These are phyloP conservation scores for Murraya koenigii DNA, from an alignment of 345 rosid species.

Conservation along the genomic window DNA sequence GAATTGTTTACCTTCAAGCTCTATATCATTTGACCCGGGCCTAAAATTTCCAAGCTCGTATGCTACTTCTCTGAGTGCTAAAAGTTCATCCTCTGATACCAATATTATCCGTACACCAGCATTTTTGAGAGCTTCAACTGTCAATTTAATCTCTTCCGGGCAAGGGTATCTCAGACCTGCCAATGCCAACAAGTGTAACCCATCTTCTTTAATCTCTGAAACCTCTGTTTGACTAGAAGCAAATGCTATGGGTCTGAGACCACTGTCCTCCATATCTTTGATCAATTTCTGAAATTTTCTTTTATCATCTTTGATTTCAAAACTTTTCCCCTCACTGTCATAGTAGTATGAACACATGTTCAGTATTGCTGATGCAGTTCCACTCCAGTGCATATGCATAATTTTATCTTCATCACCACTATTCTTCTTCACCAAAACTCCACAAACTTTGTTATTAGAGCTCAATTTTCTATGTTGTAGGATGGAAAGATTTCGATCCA, in stretches of 20 bases:
- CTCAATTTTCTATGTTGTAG: neutral
- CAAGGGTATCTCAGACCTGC: conserved; percentile 18
- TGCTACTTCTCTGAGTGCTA: conserved; percentile 18
- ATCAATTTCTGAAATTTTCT: conserved; percentile 6
- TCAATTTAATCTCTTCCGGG: neutral
- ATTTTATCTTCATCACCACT: conserved; percentile 1
- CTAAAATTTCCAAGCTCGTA: conserved; percentile 9
- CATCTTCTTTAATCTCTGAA: conserved; percentile 5
- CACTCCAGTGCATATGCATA: conserved; percentile 21
- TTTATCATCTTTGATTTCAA: neutral
- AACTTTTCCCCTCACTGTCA: conserved; percentile 13
- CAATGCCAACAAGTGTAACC: conserved; percentile 15
- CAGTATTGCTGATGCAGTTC: conserved; percentile 24
- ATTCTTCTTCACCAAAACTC: conserved; percentile 12
- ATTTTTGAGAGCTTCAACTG: neutral
- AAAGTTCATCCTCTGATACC: conserved; percentile 18
- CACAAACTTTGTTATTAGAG: neutral
- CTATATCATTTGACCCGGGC: neutral
- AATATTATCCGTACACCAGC: conserved; percentile 21
- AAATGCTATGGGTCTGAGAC: conserved; percentile 23
- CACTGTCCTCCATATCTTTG: conserved; percentile 17
- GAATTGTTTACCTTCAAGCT: conserved; percentile 9
- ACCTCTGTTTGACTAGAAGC: conserved; percentile 25
- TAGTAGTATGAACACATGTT: conserved; percentile 25
- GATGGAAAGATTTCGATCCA: conserved; percentile 6